Evolutionary conservation across 768 basidiomycete species (phyloP), one percentile per base, ranked within the genome.

Genomic region (Kwoniella sp.): DNA sequence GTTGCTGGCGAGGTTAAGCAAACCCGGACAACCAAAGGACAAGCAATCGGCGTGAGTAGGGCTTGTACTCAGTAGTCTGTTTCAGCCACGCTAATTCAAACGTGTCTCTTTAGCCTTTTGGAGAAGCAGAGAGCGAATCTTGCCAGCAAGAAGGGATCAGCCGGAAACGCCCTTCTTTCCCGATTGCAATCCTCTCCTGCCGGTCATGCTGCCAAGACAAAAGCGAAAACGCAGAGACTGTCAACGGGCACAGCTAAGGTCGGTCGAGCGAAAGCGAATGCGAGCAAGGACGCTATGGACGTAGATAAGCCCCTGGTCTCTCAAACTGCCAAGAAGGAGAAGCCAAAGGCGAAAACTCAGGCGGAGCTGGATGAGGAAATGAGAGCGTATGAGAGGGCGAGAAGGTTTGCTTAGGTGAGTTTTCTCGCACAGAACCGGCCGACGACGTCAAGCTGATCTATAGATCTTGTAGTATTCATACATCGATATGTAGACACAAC

Each of bases 361-460:
- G 69, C 60, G n/a, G 64, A 77, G 55, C 58, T 77, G 68, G 75
- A 77, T 55, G 75, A 74, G 68, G 75, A 77, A 65, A 77, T 77
- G 73, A 58, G 71, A 37, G 55, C 58, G 26, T 77, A 72, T 55
- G 72, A 73, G 22, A 51, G 75, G 22, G 64, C 60, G 26, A 64
- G 73, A 45, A 58, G 70, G 22, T 77, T 77, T 60, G 73, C 72
- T 34, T 63, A 56, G 29, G 62, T 55, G 22, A 56, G 51, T 54
- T n/a, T 1, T 22, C 29, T 31, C 22, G 3, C n/a, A 37, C 25
- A 22, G 48, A 1, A 15, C 22, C 11, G n/a, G n/a, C 3, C 38
- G 2, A 26, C 28, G 45, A 3, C 11, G 9, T 15, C 58, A 29
- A 31, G 50, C 59, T 60, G 59, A 23, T 23, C 25, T 4, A 26